Base-by-base conservation (phyloP, 2,329 filamentous ascomycete genomes). In the Hortaea werneckii region DNA sequence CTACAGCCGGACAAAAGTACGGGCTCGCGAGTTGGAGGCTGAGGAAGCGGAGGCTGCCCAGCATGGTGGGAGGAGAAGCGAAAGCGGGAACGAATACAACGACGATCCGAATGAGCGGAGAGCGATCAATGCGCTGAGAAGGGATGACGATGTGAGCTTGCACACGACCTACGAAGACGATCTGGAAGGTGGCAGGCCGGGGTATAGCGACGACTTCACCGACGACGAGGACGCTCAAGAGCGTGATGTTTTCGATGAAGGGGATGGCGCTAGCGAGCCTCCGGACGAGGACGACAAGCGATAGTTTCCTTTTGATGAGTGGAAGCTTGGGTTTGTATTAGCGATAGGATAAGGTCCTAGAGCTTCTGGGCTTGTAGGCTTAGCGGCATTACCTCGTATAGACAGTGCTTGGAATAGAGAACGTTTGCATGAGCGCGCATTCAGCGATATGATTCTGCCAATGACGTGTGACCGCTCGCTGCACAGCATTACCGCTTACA, bases 1-100 rank as follows among this genome's bases (percentile, higher is more conserved):
- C 62, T 98, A 95, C 69, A 76, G 76, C 57, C 74, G 72, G 50
- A 74, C 72, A 8, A 69, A 69, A 51, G 60, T 67, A 44, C 59
- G 72, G 59, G 77, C 78, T 49, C 57, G 66, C 7, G 60, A 73
- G 52, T 59, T 74, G 7, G 71, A 75, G 47, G 67, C 64, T 2
- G 69, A 72, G 45, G 71, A 73, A 20, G 65, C 66, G 30, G 54
- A 48, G n/a, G 58, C 52, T 1, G 48, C 43, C 5, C 40, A 37
- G 47, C 62, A 10, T 43, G 61, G 30, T 44, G 50, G 43, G 58
- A 43, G 54, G 46, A 37, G 53, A 37, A 42, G 48, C 12, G 47
- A 47, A 42, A 46, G n/a, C 6, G 65, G 63, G 20, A 58, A 59
- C 9, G 66, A 67, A 40, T 71, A 70, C 46, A 57, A 61, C 20